Evolutionary conservation across 306 rosid species (phyloP), one percentile per base, ranked within the genome.

Genomic region (Cicer pinnatifidum): DNA sequence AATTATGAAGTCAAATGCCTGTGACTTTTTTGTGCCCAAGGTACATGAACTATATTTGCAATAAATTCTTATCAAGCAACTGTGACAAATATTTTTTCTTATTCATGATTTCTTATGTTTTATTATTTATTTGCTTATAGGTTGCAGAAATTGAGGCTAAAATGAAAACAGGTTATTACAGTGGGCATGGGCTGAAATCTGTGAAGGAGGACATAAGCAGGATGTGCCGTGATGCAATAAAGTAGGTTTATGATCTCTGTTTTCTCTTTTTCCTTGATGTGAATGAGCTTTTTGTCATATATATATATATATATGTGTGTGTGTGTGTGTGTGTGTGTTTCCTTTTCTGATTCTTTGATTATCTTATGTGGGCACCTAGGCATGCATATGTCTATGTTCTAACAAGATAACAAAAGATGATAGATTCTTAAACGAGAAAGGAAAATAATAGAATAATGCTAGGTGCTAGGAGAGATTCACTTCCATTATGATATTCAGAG

Each of bases 211-310:
- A 95, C 80, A 95, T 95, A 63, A 84, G 92, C 72, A 85, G 97
- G 82, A 91, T 95, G 93, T 95, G 99, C 78, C 92, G 97, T 75
- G 97, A 95, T 78, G 99, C 99, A 60, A 85, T 90, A 71, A 95
- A 95, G 99, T 95, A 86, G 67, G 92, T 62, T 80, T 16, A 78
- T 17, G 13, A 60, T 68, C 38, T 57, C 9, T 37, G 38, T 43
- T 70, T 50, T 28, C 5, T 23, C 69, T 11, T 64, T 71, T 68
- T 81, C 33, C 23, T 64, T 58, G 13, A 53, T 37, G 9, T 19
- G 51, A 11, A 19, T 48, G 62, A 35, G 11, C n/a, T 62, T 38
- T 13, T 43, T 52, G 39, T 40, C 41, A 60, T 53, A 10, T 28
- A 28, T 23, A 23, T 23, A 2, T 23, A 23, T 23, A 2, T 23